Conservation (phyloP, 129 eudicot genomes). For the Chrysanthemum lavandulifolium region DNA sequence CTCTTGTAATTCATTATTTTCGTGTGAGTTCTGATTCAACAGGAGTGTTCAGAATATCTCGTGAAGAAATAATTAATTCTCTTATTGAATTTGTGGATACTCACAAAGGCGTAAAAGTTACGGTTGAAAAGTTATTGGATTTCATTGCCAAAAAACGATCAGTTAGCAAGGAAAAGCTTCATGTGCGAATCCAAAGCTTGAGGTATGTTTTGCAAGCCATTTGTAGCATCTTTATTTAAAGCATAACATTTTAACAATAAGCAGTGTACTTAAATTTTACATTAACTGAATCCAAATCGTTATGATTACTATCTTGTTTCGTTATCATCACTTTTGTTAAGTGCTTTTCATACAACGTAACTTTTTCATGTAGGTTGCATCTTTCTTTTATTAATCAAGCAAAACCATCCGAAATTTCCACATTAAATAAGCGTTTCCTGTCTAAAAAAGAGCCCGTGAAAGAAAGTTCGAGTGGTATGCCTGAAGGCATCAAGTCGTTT, state of each 20-base stretch:
- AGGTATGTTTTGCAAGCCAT: slow-evolving; percentile 45
- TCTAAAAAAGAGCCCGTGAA: slow-evolving; percentile 71
- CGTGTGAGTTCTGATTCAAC: slow-evolving; percentile 44
- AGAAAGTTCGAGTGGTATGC: slow-evolving; percentile 57
- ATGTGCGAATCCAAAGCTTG: slow-evolving; percentile 68
- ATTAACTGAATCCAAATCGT: too few relatives aligned
- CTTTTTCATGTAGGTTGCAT: slow-evolving; percentile 46
- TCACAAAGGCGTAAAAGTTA: slow-evolving; percentile 34
- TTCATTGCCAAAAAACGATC: slow-evolving; percentile 49
- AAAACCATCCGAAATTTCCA: slow-evolving; percentile 37
- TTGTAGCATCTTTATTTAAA: slow-evolving; percentile 11
- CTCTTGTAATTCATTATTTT: slow-evolving; percentile 72
- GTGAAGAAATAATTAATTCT: slow-evolving; percentile 45
- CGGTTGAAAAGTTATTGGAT: slow-evolving; percentile 51
- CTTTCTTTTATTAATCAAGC: slow-evolving; percentile 42
- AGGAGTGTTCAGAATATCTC: slow-evolving; percentile 47
- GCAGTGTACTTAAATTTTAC: too few relatives aligned
- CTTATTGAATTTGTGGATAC: slow-evolving; percentile 45
- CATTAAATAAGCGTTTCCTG: slow-evolving; percentile 43
- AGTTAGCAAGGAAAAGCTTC: slow-evolving; percentile 52
- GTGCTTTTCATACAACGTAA: too few relatives aligned
- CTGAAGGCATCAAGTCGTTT: slow-evolving; percentile 63
- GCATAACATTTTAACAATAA: background rate
- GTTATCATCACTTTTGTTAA: too few relatives aligned
- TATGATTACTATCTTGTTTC: too few relatives aligned